Evolutionary conservation across 148 eudicot species (phyloP).

Genomic region (Arbutus unedo): DNA sequence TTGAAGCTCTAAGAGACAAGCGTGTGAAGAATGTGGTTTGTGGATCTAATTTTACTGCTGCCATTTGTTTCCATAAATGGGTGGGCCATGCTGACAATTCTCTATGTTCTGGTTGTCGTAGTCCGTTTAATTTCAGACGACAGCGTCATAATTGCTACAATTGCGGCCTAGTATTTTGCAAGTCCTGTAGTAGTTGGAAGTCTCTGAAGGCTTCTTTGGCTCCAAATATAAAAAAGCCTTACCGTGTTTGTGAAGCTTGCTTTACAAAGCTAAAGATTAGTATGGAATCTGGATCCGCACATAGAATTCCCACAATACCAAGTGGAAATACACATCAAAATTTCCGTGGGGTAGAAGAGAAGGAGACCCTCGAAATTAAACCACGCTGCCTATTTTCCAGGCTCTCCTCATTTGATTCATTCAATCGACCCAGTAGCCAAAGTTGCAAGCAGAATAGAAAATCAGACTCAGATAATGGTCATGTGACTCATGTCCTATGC

Average conservation of each 20-base stretch:
- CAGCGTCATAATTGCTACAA: slow-evolving; percentile 77
- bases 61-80: slow-evolving; percentile 61
- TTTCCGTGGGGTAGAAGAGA: slow-evolving; percentile 33
- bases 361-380: slow-evolving; percentile 24
- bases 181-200: slow-evolving; percentile 58
- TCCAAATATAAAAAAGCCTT: slow-evolving; percentile 55
- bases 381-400: slow-evolving; percentile 29
- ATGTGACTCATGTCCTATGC: slow-evolving; percentile 32
- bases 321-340: slow-evolving; percentile 39
- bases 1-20: slow-evolving; percentile 57
- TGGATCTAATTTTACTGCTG: slow-evolving; percentile 69
- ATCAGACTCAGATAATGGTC: slow-evolving; percentile 41
- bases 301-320: slow-evolving; percentile 36
- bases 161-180: slow-evolving; percentile 71
- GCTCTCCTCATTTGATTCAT: slow-evolving; percentile 45
- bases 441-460: slow-evolving; percentile 43
- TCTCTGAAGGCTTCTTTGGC: slow-evolving; percentile 71
- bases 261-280: slow-evolving; percentile 48
- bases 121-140: slow-evolving; percentile 59
- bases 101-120: slow-evolving; percentile 59
- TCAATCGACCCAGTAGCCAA: slow-evolving; percentile 35
- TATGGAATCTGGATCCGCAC: slow-evolving; percentile 27
- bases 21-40: slow-evolving; percentile 64
- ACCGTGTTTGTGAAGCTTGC: slow-evolving; percentile 75
- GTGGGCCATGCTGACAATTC: slow-evolving; percentile 52